Conservation (phyloP, 352 stramenopile species). For the Phytophthora pseudosyringae region DNA sequence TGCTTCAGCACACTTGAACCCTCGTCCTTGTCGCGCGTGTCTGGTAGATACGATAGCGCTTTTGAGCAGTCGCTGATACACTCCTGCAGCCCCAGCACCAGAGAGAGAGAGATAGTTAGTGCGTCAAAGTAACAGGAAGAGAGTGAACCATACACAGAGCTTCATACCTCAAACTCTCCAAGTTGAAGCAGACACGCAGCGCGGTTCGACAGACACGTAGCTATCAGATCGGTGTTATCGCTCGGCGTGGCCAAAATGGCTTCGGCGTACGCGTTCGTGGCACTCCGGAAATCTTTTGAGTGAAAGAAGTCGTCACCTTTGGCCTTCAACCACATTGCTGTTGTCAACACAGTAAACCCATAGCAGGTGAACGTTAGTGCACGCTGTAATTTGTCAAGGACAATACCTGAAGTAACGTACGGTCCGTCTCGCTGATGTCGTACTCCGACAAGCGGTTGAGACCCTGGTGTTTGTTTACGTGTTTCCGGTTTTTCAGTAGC, state of each 20-base stretch:
- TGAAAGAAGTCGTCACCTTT: conserved; percentile 88
- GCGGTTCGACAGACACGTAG: conserved; percentile 74
- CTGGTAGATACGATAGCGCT: conserved; percentile 68
- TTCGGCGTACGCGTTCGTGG: conserved; percentile 75
- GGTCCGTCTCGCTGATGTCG: conserved; percentile 88
- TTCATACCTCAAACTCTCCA: conserved; percentile 54
- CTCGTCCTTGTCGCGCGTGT: conserved; percentile 47
- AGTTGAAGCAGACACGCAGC: conserved; percentile 71
- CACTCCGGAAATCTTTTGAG: conserved; percentile 68
- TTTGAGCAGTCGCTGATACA: conserved; percentile 76
- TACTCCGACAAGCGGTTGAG: conserved; percentile 55
- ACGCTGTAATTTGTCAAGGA: not conserved
- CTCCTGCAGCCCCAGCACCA: conserved; percentile 25
- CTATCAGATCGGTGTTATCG: conserved; percentile 49
- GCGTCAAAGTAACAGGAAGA: not conserved
- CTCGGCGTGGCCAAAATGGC: conserved; percentile 44
- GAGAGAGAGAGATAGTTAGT: not conserved
- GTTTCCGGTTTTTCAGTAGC: conserved; percentile 84
- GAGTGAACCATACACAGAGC: not conserved
- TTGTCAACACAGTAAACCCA: not conserved
- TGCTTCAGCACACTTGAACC: conserved; percentile 47
- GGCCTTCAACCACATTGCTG: conserved; percentile 87
- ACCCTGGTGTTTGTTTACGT: conserved; percentile 76
- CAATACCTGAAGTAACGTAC: conserved; percentile 39
- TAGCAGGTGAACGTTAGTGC: not conserved